Evolutionary conservation across 2,329 filamentous ascomycete genomes (phyloP).

Genomic region (Clarireedia monteithiana): DNA sequence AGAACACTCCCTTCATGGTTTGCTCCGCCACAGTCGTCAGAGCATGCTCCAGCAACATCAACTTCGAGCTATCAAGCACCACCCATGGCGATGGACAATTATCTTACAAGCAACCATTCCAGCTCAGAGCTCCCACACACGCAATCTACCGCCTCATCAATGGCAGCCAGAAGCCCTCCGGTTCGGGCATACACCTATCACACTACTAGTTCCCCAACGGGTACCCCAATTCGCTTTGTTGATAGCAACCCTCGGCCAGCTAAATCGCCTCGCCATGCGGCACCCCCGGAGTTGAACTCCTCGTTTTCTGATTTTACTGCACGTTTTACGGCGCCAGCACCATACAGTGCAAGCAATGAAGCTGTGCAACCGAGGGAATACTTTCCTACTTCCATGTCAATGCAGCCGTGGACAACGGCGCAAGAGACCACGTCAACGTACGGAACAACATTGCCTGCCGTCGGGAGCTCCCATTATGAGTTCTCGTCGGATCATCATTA

Average conservation of each 20-base stretch:
- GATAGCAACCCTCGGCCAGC: slow-evolving; percentile 27
- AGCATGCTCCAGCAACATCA: slow-evolving; percentile 21
- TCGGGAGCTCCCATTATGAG: slow-evolving; percentile 20
- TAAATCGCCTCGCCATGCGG: slow-evolving; percentile 28
- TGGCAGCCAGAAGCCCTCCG: slow-evolving; percentile 7
- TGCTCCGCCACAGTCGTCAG: slow-evolving; percentile 21
- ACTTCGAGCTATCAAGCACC: slow-evolving; percentile 21
- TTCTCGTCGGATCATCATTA: slow-evolving; percentile 20
- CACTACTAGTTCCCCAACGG: slow-evolving; percentile 4
- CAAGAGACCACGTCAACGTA: slow-evolving; percentile 17
- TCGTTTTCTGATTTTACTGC: slow-evolving; percentile 18
- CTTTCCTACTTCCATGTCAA: slow-evolving; percentile 17
- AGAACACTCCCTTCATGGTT: slow-evolving; percentile 17
- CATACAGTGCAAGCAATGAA: slow-evolving; percentile 15
- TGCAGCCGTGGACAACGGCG: slow-evolving; percentile 22
- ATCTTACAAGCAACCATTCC: slow-evolving; percentile 22
- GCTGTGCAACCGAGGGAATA: slow-evolving; percentile 19
- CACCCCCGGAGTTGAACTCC: slow-evolving; percentile 20
- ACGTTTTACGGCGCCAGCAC: slow-evolving; percentile 18
- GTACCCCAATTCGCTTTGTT: slow-evolving; percentile 19
- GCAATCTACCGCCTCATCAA: slow-evolving; percentile 13
- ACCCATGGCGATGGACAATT: slow-evolving; percentile 19
- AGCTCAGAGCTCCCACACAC: slow-evolving; percentile 18
- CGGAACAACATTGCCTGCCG: slow-evolving; percentile 14
- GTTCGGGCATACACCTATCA: slow-evolving; percentile 8